Evolutionary conservation across 2,329 filamentous ascomycete species (phyloP).

Genomic region (Xylaria sp.): DNA sequence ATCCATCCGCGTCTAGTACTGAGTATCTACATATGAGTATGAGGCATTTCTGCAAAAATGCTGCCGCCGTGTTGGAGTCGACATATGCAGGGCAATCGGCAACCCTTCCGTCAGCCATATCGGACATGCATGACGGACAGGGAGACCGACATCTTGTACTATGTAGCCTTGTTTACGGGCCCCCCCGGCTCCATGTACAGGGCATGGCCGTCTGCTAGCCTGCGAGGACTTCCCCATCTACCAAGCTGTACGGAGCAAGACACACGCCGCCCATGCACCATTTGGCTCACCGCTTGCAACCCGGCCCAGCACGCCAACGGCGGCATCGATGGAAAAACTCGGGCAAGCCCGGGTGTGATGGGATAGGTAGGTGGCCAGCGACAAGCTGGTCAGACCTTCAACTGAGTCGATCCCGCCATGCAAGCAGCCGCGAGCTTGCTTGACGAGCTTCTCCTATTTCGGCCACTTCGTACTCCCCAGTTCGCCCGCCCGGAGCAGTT

Average conservation of each 20-base stretch:
- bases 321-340: conserved; percentile 33
- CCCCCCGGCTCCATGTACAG: conserved; percentile 32
- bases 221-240: conserved; percentile 35
- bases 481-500: conserved; percentile 12
- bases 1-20: conserved; percentile 14
- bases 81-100: conserved; percentile 37
- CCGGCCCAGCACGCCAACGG: conserved; percentile 35
- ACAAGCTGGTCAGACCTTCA: conserved; percentile 20
- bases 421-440: conserved; percentile 11
- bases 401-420: conserved; percentile 10
- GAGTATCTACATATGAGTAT: conserved; percentile 31
- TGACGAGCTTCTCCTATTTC: conserved; percentile 28
- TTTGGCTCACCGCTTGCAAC: conserved; percentile 38
- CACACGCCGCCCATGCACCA: conserved; percentile 25
- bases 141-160: conserved; percentile 20
- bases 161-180: conserved; percentile 40
- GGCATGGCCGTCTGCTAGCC: conserved; percentile 14
- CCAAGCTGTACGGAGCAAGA: conserved; percentile 33
- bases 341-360: conserved; percentile 19
- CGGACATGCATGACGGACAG: conserved; percentile 32
- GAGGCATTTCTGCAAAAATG: conserved; percentile 39
- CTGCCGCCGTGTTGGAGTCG: conserved; percentile 33
- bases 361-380: background rate
- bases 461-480: conserved; percentile 17
- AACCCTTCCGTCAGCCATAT: conserved; percentile 35